Percentiles rank a stretch among this genome's conserved stretches.
Conservation (phyloP, 2,329 filamentous ascomycete species). For the Sphaerulina vaccinii region DNA sequence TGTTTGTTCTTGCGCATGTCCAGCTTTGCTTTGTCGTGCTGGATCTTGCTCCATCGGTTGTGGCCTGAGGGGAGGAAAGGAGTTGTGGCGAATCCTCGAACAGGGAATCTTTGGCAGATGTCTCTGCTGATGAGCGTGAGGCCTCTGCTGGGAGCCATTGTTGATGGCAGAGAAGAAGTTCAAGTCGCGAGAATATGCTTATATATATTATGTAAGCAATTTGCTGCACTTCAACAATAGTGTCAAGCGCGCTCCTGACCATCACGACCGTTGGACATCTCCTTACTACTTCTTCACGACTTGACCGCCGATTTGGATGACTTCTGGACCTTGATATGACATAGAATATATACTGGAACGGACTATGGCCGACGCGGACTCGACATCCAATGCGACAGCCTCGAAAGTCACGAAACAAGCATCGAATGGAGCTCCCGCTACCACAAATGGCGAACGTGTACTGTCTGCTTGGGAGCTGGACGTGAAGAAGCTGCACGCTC, state of each 20-base stretch:
- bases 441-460: slow-evolving; percentile 21
- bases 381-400: slow-evolving; percentile 10
- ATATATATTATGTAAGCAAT: neutral
- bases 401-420: neutral
- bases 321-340: slow-evolving; percentile 9
- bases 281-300: neutral
- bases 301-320: neutral
- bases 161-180: neutral
- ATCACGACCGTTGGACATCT: neutral
- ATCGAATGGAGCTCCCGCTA: slow-evolving; percentile 7
- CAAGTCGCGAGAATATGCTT: neutral
- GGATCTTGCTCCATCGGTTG: slow-evolving; percentile 94
- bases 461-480: slow-evolving; percentile 63
- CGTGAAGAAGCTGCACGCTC: slow-evolving; percentile 79
- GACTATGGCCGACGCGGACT: slow-evolving; percentile 23
- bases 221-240: too few species aligned
- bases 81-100: slow-evolving; percentile 27
- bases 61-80: slow-evolving; percentile 60
- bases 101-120: slow-evolving; percentile 19
- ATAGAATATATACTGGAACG: neutral
- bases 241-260: too few species aligned
- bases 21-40: slow-evolving; percentile 86
- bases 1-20: slow-evolving; percentile 76
- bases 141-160: slow-evolving; percentile 38
- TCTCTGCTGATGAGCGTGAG: slow-evolving; percentile 3